phyloP scores from a whole-genome alignment of 371 early-diverging fungal species.

The Rhizopus sp. region DNA sequence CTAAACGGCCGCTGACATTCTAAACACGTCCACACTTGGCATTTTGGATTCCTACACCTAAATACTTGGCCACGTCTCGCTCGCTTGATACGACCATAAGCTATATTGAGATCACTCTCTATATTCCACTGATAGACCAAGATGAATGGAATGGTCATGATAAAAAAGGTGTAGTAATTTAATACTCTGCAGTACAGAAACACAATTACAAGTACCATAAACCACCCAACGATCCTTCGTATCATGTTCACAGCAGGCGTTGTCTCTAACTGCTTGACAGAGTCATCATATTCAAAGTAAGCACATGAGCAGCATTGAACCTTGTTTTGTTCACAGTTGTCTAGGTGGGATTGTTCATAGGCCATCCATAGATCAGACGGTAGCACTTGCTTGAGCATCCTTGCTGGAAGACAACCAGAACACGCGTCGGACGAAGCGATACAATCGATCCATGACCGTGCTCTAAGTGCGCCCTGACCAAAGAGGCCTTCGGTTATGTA shows the following conservation, averaged over 20 bases:
- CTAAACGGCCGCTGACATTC: slow-evolving; percentile 47
- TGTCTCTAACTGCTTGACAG: slow-evolving; percentile 16
- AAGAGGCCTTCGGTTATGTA: slow-evolving; percentile 56
- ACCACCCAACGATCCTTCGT: slow-evolving; percentile 17
- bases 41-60: slow-evolving; percentile 53
- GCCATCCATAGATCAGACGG: slow-evolving; percentile 36
- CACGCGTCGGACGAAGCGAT: slow-evolving; percentile 43
- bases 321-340: slow-evolving; percentile 31
- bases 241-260: slow-evolving; percentile 3
- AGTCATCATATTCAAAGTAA: slow-evolving; percentile 55
- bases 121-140: slow-evolving; percentile 38
- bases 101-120: slow-evolving; percentile 30
- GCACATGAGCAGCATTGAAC: slow-evolving; percentile 55
- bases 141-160: slow-evolving; percentile 1
- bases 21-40: slow-evolving; percentile 51
- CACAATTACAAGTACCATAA: slow-evolving; percentile 33
- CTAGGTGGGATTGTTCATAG: slow-evolving; percentile 44
- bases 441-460: slow-evolving; percentile 36
- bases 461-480: slow-evolving; percentile 60
- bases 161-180: slow-evolving; percentile 10
- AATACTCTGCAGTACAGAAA: slow-evolving; percentile 8
- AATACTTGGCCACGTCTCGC: slow-evolving; percentile 41
- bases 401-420: slow-evolving; percentile 30
- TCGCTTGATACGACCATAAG: slow-evolving; percentile 31
- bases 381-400: slow-evolving; percentile 31